These are phyloP conservation scores for Allium cepa DNA, from an alignment of 106 monocot genomes.

Conservation along the genomic window DNA sequence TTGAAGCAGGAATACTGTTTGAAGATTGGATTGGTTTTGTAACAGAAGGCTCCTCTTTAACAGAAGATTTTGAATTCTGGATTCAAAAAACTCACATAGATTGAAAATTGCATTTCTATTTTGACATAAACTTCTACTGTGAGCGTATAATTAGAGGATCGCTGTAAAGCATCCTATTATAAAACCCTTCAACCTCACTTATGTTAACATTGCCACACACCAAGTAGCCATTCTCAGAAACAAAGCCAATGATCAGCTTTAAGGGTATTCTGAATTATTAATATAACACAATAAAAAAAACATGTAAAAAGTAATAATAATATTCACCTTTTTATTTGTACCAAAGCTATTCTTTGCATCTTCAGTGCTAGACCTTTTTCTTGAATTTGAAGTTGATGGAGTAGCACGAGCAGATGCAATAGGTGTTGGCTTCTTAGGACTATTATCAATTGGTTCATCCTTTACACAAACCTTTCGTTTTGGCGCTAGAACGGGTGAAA, in stretches of 20 bases:
- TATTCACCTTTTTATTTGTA: too few relatives aligned
- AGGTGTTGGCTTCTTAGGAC: constrained; percentile 51
- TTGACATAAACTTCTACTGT: too few relatives aligned
- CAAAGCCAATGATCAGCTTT: too few relatives aligned
- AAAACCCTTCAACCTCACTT: too few relatives aligned
- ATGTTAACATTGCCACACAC: too few relatives aligned
- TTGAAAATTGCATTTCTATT: too few relatives aligned
- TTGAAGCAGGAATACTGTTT: constrained; percentile 23
- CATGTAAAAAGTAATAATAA: too few relatives aligned
- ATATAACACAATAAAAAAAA: too few relatives aligned
- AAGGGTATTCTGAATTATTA: too few relatives aligned
- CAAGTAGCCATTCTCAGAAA: too few relatives aligned
- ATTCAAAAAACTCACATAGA: not conserved
- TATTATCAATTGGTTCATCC: constrained; percentile 70
- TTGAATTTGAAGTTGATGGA: constrained; percentile 60
- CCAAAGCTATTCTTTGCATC: constrained; percentile 32
- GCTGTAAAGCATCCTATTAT: too few relatives aligned
- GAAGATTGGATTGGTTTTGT: constrained; percentile 26
- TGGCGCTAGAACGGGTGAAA: constrained; percentile 80
- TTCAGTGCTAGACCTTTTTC: constrained; percentile 66
- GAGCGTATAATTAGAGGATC: too few relatives aligned
- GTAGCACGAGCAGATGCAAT: constrained; percentile 42
- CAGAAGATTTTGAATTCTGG: constrained; percentile 43
- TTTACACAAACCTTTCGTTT: constrained; percentile 74
- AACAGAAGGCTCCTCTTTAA: constrained; percentile 55